These are phyloP conservation scores for Fusarium sp. DNA, from an alignment of 2,329 filamentous ascomycete species.

Conservation along the genomic window DNA sequence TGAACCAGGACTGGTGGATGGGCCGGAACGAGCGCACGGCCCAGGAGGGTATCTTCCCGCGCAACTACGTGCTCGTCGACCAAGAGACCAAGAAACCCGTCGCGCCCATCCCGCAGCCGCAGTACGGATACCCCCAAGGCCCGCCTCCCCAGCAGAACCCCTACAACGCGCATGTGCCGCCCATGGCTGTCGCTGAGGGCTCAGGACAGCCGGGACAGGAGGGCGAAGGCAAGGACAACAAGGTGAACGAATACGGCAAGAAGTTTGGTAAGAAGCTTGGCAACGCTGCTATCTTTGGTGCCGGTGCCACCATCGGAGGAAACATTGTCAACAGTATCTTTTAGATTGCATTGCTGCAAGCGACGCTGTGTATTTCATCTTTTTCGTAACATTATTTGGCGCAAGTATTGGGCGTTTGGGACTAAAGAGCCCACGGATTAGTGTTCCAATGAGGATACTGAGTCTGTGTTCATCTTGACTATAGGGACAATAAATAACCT, in stretches of 20 bases:
- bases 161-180: conserved; percentile 78
- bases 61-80: conserved; percentile 84
- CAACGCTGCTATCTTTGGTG: conserved; percentile 87
- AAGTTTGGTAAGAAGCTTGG: conserved; percentile 96
- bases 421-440: conserved; percentile 18
- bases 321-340: conserved; percentile 94
- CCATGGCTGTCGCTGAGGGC: conserved; percentile 77
- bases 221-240: conserved; percentile 70
- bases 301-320: conserved; percentile 89
- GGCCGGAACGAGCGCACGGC: conserved; percentile 87
- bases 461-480: neutral
- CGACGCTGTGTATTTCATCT: neutral
- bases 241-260: conserved; percentile 83
- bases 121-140: conserved; percentile 58
- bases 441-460: conserved; percentile 11
- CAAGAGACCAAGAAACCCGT: conserved; percentile 65
- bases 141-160: conserved; percentile 68
- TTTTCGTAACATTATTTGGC: conserved; percentile 3
- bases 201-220: conserved; percentile 58
- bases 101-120: conserved; percentile 50
- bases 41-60: conserved; percentile 93
- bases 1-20: conserved; percentile 98
- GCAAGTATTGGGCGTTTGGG: conserved; percentile 35
- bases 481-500: neutral
- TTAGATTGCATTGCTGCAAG: conserved; percentile 57